These are phyloP conservation scores for Pichia ethanolica DNA, from an alignment of 805 yeast genomes.

Conservation along the genomic window DNA sequence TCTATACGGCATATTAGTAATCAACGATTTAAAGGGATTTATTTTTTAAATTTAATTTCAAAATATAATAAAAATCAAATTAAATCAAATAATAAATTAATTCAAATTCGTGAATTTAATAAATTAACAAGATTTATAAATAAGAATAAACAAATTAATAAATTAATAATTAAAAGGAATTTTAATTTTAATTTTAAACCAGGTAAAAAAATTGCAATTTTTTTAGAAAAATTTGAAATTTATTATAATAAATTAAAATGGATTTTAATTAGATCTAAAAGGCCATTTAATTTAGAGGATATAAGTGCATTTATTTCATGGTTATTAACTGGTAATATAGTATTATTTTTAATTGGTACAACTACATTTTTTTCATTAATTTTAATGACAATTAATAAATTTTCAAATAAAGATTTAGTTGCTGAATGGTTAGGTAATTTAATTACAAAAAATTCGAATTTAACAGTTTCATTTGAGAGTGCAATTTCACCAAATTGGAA, in stretches of 20 bases:
- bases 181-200: background rate
- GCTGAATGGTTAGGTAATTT: slow-evolving; percentile 77
- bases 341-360: slow-evolving; percentile 76
- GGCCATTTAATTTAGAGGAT: slow-evolving; percentile 91
- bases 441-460: slow-evolving; percentile 73
- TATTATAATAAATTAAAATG: slow-evolving; percentile 44
- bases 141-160: background rate
- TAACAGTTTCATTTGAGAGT: slow-evolving; percentile 81
- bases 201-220: slow-evolving; percentile 1
- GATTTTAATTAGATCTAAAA: slow-evolving; percentile 63
- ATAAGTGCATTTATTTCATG: slow-evolving; percentile 85
- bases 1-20: background rate
- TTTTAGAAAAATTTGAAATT: background rate
- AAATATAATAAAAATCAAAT: too few relatives aligned
- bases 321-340: slow-evolving; percentile 81
- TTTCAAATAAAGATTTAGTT: slow-evolving; percentile 81
- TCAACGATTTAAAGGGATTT: too few relatives aligned
- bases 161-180: background rate
- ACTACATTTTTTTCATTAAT: slow-evolving; percentile 85
- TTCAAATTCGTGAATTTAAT: too few relatives aligned
- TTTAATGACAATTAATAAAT: slow-evolving; percentile 70
- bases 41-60: too few relatives aligned
- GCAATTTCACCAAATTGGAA: slow-evolving; percentile 95
- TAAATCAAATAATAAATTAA: too few relatives aligned
- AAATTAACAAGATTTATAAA: too few relatives aligned